Evolutionary conservation across 2,329 filamentous ascomycete species (phyloP), one percentile per base, ranked within the genome.

Genomic region (Pseudogymnoascus sp.): DNA sequence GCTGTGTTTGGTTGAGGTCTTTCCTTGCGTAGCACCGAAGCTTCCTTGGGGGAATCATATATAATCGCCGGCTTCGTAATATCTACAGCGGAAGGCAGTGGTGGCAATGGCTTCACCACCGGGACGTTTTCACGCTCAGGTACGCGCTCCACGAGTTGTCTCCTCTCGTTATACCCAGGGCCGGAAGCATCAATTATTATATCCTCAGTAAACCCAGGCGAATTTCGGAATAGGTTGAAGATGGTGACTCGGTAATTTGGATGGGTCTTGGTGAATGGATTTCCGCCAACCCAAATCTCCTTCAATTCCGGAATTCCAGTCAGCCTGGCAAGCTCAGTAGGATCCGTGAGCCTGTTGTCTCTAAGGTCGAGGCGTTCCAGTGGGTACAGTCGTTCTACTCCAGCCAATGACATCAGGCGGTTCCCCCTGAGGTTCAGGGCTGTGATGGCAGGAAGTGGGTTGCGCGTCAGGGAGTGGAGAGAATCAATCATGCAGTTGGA

Each of bases 401-500:
- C 95, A 31, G 91, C 91, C 64, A 99, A 83, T 1, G 92, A 96
- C 64, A 86, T 83, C 64, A 99, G 82, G 53, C 93, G 87, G 74
- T 99, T 99, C 60, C 86, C 90, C 64, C 93, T 88, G 63, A 99
- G 83, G 71, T 97, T 97, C 64, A 99, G 80, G 1, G 93, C 93
- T 1, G 90, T 96, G 66, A 99, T 96, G 19, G 95, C 93, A 29
- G 95, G 93, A 4, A 99, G 82, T 11, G 95, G 91, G 70, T 89
- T 95, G 67, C 89, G 87, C 1, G 87, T 87, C 44, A 99, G 80
- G 1, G 93, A 96, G 70, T 96, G 90, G 63, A 99, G 81, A 15
- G 92, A 95, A 69, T 93, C 90, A 67, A 99, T 97, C 93, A 97
- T 97, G 81, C 93, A 97, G 71, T 96, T 90, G 3, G 93, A 96